Evolutionary conservation across 108 stramenopile species (phyloP), one percentile per base, ranked within the genome.

Genomic region (Epithemia pelagica): DNA sequence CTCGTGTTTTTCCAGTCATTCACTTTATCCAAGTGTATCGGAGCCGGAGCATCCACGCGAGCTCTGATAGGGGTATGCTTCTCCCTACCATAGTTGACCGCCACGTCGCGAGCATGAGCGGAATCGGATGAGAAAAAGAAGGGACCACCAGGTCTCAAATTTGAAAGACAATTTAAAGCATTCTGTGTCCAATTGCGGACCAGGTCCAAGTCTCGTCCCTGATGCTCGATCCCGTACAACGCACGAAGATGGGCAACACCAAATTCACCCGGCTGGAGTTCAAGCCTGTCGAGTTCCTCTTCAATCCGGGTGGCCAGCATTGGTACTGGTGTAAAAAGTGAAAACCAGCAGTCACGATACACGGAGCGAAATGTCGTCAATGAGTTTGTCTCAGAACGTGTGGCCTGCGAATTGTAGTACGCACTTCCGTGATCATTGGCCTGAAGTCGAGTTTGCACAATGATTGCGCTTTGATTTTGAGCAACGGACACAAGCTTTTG

Each of bases 51-150:
- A 18, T 63, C 30, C 28, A 65, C 53, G 30, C 46, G 56, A 8
- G 64, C 46, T 2, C 58, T 62, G 0, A 74, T 54, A 5, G 29
- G 69, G 29, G 62, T 58, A 24, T 64, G 37, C 26, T 62, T 23
- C 37, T 55, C 20, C n/a, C 27, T 21, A 21, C 62, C 72, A 59
- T 69, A 67, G 0, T 68, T 59, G 7, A 61, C 19, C 32, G 68
- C 69, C 0, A 54, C 46, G 20, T 53, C 24, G 10, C 46, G 28
- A 23, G 67, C 72, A 28, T 63, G 25, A 21, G 61, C 28, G 19
- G 77, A 72, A 62, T 84, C 83, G 8, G 78, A 77, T 2, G 79
- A 69, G 54, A 84, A 71, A 32, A 74, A 80, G 31, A 80, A 66
- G 20, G 82, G 78, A 0, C 54, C 78, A 1, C 75, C 73, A 2